Percentiles rank a stretch among this genome's conserved stretches.
Conservation (phyloP, 2,329 filamentous ascomycete genomes). For the Blastomyces percursus region DNA sequence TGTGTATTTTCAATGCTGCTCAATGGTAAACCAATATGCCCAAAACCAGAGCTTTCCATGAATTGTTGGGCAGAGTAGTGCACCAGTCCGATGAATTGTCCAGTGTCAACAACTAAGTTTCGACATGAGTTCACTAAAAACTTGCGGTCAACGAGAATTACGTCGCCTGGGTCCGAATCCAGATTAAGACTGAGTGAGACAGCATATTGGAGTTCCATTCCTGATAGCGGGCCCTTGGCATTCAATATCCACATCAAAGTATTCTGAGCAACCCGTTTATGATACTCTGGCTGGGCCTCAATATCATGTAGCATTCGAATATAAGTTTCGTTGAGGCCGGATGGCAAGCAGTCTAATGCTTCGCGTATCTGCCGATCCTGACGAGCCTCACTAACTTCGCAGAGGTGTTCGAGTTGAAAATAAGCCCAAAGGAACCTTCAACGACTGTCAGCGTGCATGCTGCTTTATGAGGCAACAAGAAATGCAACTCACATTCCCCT, state of each 20-base stretch:
- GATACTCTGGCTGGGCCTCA: background rate
- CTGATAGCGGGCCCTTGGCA: background rate
- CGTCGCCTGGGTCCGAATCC: background rate
- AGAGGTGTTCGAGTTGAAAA: slow-evolving; percentile 3
- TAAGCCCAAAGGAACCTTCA: slow-evolving; percentile 3
- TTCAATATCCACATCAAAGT: slow-evolving; percentile 1
- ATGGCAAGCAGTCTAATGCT: background rate
- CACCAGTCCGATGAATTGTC: background rate
- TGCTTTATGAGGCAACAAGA: background rate
- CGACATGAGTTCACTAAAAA: background rate
- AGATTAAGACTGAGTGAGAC: background rate
- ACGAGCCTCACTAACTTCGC: background rate
- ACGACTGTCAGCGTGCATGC: background rate
- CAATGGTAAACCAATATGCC: no score
- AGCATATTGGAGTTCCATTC: background rate
- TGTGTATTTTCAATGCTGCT: background rate
- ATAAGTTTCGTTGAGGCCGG: background rate
- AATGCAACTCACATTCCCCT: slow-evolving; percentile 1
- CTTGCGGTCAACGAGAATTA: background rate
- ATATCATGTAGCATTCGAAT: background rate
- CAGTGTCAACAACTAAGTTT: background rate
- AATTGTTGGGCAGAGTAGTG: slow-evolving; percentile 2
- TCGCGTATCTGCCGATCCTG: background rate
- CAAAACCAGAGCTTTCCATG: background rate
- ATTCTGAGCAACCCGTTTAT: background rate